These are phyloP conservation scores for Salvia miltiorrhiza DNA, from an alignment of 257 asterid species.

Conservation along the genomic window DNA sequence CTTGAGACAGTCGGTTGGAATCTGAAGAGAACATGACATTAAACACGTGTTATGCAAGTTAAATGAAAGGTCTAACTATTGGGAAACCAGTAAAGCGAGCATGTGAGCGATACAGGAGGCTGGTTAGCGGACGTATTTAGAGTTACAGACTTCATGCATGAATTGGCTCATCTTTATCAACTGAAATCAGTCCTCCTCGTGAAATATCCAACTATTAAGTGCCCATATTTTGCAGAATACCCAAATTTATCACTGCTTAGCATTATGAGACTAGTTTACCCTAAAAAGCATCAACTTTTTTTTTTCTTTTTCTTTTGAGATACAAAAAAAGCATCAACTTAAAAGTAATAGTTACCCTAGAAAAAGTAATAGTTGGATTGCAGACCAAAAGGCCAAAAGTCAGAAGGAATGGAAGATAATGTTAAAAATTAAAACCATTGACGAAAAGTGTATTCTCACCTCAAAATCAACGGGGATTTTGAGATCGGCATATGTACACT, in stretches of 20 bases:
- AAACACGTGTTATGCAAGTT: neutral
- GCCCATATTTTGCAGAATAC: neutral
- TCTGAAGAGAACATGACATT: constrained; percentile 32
- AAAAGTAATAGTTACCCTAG: neutral
- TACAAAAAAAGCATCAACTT: neutral
- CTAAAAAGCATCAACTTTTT: neutral
- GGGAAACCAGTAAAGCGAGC: neutral
- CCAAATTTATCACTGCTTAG: neutral
- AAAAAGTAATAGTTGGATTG: neutral
- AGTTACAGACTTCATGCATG: neutral
- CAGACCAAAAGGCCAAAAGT: neutral
- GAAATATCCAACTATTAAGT: neutral
- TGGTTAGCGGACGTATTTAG: neutral
- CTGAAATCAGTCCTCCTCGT: neutral
- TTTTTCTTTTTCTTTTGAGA: too few relatives aligned
- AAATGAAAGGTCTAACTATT: neutral
- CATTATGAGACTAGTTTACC: neutral
- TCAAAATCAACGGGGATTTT: constrained; percentile 75
- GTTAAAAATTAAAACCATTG: neutral
- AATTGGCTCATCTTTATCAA: neutral
- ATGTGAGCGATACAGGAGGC: neutral
- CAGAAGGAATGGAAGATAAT: neutral
- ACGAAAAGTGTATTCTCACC: constrained; percentile 38
- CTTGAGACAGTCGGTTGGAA: constrained; percentile 30
- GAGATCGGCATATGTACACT: constrained; percentile 50